Evolutionary conservation across 495 filamentous ascomycete genomes (phyloP), one percentile per base, ranked within the genome.

Genomic region (Lophium mytilinum): DNA sequence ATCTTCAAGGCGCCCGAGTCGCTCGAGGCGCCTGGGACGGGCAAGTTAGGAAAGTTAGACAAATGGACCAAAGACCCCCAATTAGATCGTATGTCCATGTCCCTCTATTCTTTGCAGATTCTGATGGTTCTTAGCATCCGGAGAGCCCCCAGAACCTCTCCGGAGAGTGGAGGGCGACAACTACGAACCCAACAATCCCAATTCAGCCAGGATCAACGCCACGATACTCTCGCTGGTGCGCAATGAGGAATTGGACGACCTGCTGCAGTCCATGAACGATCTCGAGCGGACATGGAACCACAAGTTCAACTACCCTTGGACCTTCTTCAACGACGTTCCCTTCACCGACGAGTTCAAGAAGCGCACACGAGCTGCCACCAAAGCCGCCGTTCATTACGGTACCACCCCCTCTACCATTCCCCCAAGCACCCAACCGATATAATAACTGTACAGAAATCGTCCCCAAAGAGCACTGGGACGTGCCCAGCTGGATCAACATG

Each of bases 241-340:
- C 50, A 97, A 99, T 65, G 81, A 86, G 62, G 94, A 99, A 73
- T 66, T 96, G 9, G 69, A 82, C 21, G 88, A 85, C 12, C 84
- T 97, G 78, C 70, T 99, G 24, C 80, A 83, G 63, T 84, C 88
- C 6, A 99, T 99, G 86, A 72, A 73, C 41, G 92, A 97, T 68
- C 76, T 97, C 50, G 94, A 99, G 72, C 73, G 88, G 58, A 96
- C 91, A 8, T 99, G 90, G 88, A 99, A 99, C 69, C 78, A 82
- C 75, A 99, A 97, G 68, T 99, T 97, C 79, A 97, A 99, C 73
- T 99, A 97, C 71, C 94, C 94, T 14, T 99, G 93, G 86, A 96
- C 90, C 46, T 97, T 99, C 73, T 91, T 99, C 76, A 99, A 99
- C 73, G 93, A 98, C 67, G 84, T 84, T 33, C 87, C 85, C 12